These are phyloP conservation scores for Nakazawaea siamensis DNA, from an alignment of 805 yeast genomes.

Conservation along the genomic window DNA sequence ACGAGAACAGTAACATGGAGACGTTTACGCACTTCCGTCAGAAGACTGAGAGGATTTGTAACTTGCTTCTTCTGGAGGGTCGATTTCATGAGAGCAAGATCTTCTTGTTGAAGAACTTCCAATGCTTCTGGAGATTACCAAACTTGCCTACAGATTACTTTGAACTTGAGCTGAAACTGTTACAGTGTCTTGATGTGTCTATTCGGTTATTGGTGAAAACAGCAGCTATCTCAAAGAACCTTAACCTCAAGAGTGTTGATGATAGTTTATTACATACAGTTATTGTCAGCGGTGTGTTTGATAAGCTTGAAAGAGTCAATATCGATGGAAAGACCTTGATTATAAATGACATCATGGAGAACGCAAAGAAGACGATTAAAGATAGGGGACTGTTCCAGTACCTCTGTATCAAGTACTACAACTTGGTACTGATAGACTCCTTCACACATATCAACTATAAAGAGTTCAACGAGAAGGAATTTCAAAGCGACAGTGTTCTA, in stretches of 20 bases:
- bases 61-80: slow-evolving; percentile 17
- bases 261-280: slow-evolving; percentile 15
- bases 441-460: slow-evolving; percentile 7
- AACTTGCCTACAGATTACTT: slow-evolving; percentile 7
- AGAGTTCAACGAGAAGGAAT: slow-evolving; percentile 9
- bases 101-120: slow-evolving; percentile 15
- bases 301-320: slow-evolving; percentile 16
- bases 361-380: slow-evolving; percentile 9
- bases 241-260: slow-evolving; percentile 9
- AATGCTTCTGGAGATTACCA: slow-evolving; percentile 11
- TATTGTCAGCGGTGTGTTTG: slow-evolving; percentile 15
- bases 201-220: slow-evolving; percentile 17
- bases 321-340: slow-evolving; percentile 13
- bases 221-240: slow-evolving; percentile 11
- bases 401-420: slow-evolving; percentile 17
- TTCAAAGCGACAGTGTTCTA: slow-evolving; percentile 11
- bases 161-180: slow-evolving; percentile 1
- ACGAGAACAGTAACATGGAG: not conserved
- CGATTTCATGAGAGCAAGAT: slow-evolving; percentile 12
- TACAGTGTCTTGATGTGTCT: slow-evolving; percentile 7
- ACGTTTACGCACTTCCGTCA: slow-evolving; percentile 14
- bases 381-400: slow-evolving; percentile 12
- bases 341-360: slow-evolving; percentile 15
- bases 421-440: slow-evolving; percentile 14
- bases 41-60: slow-evolving; percentile 28